These are phyloP conservation scores for Lactarius tabidus DNA, from an alignment of 768 basidiomycete species.

Conservation along the genomic window DNA sequence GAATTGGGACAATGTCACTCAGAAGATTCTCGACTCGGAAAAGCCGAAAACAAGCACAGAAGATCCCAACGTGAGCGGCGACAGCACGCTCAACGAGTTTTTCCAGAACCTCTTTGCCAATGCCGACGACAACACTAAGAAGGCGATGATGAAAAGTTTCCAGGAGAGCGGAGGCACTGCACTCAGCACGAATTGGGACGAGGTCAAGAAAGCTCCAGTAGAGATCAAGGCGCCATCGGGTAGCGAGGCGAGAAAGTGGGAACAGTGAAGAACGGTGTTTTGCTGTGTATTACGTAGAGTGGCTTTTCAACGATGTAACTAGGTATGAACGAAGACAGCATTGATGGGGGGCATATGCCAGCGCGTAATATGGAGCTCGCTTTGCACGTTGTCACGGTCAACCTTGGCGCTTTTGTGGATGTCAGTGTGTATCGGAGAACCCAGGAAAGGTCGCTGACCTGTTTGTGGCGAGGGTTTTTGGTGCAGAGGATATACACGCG, in stretches of 20 bases:
- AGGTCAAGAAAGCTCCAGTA: conserved; percentile 66
- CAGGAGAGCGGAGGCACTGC: conserved; percentile 93
- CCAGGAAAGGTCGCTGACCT: conserved; percentile 48
- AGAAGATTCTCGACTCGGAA: conserved; percentile 58
- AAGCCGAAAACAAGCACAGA: conserved; percentile 67
- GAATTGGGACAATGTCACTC: conserved; percentile 89
- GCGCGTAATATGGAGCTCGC: not conserved
- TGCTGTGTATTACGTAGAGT: conserved; percentile 11
- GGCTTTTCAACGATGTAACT: not conserved
- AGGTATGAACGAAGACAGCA: not conserved
- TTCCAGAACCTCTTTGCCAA: conserved; percentile 90
- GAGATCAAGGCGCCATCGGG: conserved; percentile 82
- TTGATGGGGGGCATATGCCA: not conserved
- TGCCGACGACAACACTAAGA: conserved; percentile 86
- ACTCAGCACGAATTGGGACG: conserved; percentile 93
- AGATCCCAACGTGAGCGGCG: conserved; percentile 89
- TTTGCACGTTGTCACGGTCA: conserved; percentile 27
- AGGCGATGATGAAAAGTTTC: conserved; percentile 99
- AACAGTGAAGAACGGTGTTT: conserved; percentile 23
- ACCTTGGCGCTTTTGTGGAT: conserved; percentile 56
- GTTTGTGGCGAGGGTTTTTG: conserved; percentile 96
- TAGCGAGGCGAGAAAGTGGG: conserved; percentile 81
- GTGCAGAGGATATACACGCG: conserved; percentile 89
- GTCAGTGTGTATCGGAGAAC: conserved; percentile 22
- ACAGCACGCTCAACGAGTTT: conserved; percentile 78